phyloP scores from a whole-genome alignment of 306 rosid genomes.

The Dalbergia cochinchinensis region DNA sequence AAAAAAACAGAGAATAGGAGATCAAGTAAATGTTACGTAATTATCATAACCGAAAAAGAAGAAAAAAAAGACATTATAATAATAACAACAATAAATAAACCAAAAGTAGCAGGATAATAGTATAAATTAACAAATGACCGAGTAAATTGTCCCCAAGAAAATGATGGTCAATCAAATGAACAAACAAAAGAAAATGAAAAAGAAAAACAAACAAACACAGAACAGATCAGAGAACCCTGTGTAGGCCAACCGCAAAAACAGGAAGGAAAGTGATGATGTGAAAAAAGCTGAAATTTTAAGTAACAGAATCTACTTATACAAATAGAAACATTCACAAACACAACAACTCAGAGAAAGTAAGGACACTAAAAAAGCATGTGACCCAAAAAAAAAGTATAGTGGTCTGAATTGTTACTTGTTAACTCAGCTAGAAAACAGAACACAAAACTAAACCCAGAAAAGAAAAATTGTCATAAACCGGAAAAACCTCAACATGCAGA shows the following conservation, averaged over 20 bases:
- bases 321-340: too few species aligned
- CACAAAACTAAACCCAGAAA: constrained; percentile 4
- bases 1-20: constrained; percentile 26
- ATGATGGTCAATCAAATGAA: constrained; percentile 27
- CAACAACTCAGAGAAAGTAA: too few species aligned
- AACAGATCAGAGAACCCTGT: not conserved
- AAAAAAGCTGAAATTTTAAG: too few species aligned
- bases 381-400: not conserved
- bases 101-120: not conserved
- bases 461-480: not conserved
- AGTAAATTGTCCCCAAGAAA: constrained; percentile 9
- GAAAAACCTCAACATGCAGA: constrained; percentile 36
- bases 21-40: constrained; percentile 49
- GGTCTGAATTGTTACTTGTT: not conserved
- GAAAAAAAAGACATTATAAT: constrained; percentile 17
- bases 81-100: not conserved
- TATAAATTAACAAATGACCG: constrained; percentile 22
- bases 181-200: not conserved
- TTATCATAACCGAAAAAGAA: constrained; percentile 40
- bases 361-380: not conserved
- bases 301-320: too few species aligned
- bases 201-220: not conserved
- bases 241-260: too few species aligned
- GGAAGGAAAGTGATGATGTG: too few species aligned
- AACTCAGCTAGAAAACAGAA: constrained; percentile 19